Conservation (phyloP, 2,329 filamentous ascomycete genomes). For the Talaromyces marneffei region DNA sequence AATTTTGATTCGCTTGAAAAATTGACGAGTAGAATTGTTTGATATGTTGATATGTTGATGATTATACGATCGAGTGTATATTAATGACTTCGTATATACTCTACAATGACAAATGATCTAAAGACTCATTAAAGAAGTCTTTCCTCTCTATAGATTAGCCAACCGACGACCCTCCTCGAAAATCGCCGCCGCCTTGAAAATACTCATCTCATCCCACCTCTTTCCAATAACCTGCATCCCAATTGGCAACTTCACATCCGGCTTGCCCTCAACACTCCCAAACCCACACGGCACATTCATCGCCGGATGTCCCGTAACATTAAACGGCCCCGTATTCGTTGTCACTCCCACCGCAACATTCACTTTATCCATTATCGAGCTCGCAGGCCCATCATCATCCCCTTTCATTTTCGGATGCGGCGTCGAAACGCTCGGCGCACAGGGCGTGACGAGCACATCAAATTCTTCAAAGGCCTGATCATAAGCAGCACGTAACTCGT, state of each 20-base stretch:
- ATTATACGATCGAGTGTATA: background rate
- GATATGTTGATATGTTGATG: background rate
- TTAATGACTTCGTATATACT: background rate
- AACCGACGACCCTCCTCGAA: constrained; percentile 19
- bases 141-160: background rate
- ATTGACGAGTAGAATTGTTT: background rate
- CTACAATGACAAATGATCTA: background rate
- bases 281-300: constrained; percentile 43
- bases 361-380: constrained; percentile 35
- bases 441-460: constrained; percentile 48
- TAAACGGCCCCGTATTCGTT: constrained; percentile 45
- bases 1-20: constrained; percentile 25
- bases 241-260: constrained; percentile 40
- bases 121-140: background rate
- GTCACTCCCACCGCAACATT: constrained; percentile 42
- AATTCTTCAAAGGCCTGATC: constrained; percentile 39
- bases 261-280: background rate
- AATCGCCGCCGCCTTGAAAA: constrained; percentile 25
- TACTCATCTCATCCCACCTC: constrained; percentile 24
- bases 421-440: constrained; percentile 42
- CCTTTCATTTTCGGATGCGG: constrained; percentile 32
- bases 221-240: constrained; percentile 52
- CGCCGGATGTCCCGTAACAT: constrained; percentile 48
- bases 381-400: constrained; percentile 12
- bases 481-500: constrained; percentile 45